Base-by-base conservation (phyloP, 164 flowering plant species). In the Litsea cubeba region DNA sequence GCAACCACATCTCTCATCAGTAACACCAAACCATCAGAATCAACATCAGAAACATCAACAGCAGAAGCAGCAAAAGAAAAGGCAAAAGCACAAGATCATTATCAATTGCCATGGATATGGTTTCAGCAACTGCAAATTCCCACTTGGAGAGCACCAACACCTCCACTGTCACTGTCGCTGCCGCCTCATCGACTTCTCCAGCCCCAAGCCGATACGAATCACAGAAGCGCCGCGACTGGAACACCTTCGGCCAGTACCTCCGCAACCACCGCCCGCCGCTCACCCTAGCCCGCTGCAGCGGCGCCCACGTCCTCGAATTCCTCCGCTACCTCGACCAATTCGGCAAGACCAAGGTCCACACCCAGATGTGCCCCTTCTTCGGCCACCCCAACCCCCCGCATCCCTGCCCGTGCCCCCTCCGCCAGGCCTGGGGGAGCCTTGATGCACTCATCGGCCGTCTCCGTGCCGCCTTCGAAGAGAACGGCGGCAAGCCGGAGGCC, bases 361-460 rank as follows among this genome's bases (percentile, higher is more conserved):
- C 78, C 65, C 86, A 84, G 57, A 84, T 86, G 66, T 91, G 97
- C 84, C 97, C 97, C 51, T 91, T 87, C 85, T 89, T 82, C 73
- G 93, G 96, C 40, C 89, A 83, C 79, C 91, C 96, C 0, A 86
- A 84, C 78, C 93, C 96, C 0, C 93, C 96, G 0, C 90, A 87
- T 2, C 92, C 96, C 0, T 91, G 96, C 82, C 91, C 96, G 12
- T 91, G 96, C 79, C 97, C 97, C 0, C 92, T 91, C 58, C 90
- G 93, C 40, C 96, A 91, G 67, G 96, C 96, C 28, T 91, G 96
- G 96, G 93, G 95, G 17, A 87, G 90, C 86, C 95, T 91, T 6
- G 95, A 91, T 68, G 93, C 95, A 15, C 91, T 91, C 73, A 84
- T 91, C 25, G 96, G 96, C 62, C 88, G 96, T 35, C 91, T 91